Evolutionary conservation across 768 basidiomycete genomes (phyloP).

Genomic region (Sarcodon sp.): DNA sequence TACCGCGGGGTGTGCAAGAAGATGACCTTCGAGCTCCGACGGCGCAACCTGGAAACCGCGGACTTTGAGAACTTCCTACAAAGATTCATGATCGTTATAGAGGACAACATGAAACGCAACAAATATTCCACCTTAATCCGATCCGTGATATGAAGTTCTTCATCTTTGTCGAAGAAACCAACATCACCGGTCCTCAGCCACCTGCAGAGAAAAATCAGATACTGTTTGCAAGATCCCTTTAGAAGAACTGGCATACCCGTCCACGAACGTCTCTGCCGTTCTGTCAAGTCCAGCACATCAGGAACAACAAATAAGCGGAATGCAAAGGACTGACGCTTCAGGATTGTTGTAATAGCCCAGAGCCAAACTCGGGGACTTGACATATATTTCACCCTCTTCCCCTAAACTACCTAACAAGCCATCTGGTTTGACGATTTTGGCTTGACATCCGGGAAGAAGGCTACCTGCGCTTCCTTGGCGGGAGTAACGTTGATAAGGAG

Average conservation of each 20-base stretch:
- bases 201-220: constrained; percentile 2
- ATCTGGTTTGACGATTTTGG: constrained; percentile 42
- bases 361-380: constrained; percentile 48
- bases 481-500: not conserved
- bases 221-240: not conserved
- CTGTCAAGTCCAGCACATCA: constrained; percentile 2
- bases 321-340: constrained; percentile 35
- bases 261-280: constrained; percentile 11
- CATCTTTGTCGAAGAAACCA: constrained; percentile 8
- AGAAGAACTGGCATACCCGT: constrained; percentile 11
- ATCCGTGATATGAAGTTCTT: constrained; percentile 21
- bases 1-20: constrained; percentile 48
- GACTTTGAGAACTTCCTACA: constrained; percentile 55
- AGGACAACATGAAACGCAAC: not conserved
- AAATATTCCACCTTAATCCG: constrained; percentile 36
- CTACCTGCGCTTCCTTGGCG: constrained; percentile 30
- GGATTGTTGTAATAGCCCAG: constrained; percentile 45
- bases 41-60: constrained; percentile 66
- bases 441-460: constrained; percentile 42
- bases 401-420: constrained; percentile 39
- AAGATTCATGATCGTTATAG: constrained; percentile 8
- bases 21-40: constrained; percentile 56
- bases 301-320: not conserved
- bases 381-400: constrained; percentile 49
- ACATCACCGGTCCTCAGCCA: constrained; percentile 19